A percentile compares a stretch with the other conserved stretches of the same genome.
Conservation (phyloP, 345 rosid species). For the Gossypium longicalyx region DNA sequence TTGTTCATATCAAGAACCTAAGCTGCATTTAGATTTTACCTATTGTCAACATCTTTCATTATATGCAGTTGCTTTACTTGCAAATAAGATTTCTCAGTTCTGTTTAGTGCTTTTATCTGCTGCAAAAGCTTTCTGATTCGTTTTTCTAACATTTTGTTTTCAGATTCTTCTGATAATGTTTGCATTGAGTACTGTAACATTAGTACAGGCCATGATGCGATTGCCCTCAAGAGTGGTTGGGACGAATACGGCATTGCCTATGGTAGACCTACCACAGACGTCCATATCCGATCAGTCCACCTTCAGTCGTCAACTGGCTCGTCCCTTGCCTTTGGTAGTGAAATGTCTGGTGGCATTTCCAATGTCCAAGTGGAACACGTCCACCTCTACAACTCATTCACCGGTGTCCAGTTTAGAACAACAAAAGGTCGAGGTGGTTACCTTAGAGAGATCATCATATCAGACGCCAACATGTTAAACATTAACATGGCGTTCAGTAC, state of each 20-base stretch:
- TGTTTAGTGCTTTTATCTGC: not conserved
- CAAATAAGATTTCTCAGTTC: not conserved
- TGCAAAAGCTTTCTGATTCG: not conserved
- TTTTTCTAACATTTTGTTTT: slow-evolving; percentile 4
- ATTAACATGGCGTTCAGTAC: slow-evolving; percentile 46
- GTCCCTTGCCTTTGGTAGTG: slow-evolving; percentile 80
- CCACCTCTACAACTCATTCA: slow-evolving; percentile 43
- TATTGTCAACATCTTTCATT: slow-evolving; percentile 7
- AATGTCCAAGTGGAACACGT: slow-evolving; percentile 48
- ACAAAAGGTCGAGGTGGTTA: slow-evolving; percentile 83
- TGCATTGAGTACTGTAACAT: slow-evolving; percentile 80
- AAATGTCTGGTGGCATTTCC: slow-evolving; percentile 95
- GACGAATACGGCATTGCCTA: slow-evolving; percentile 86
- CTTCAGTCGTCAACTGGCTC: slow-evolving; percentile 73
- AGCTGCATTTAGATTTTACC: not conserved
- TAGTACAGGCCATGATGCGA: slow-evolving; percentile 64
- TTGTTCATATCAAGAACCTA: slow-evolving; percentile 5
- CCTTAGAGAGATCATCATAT: slow-evolving; percentile 49
- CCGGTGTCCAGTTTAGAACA: slow-evolving; percentile 70
- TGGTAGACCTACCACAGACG: slow-evolving; percentile 54
- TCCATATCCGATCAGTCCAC: slow-evolving; percentile 55
- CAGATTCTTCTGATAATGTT: slow-evolving; percentile 88
- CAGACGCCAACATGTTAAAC: slow-evolving; percentile 35
- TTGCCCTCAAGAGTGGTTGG: slow-evolving; percentile 92
- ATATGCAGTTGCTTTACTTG: not conserved